phyloP scores from a whole-genome alignment of 108 stramenopile species.

The Poteriospumella lacustris region DNA sequence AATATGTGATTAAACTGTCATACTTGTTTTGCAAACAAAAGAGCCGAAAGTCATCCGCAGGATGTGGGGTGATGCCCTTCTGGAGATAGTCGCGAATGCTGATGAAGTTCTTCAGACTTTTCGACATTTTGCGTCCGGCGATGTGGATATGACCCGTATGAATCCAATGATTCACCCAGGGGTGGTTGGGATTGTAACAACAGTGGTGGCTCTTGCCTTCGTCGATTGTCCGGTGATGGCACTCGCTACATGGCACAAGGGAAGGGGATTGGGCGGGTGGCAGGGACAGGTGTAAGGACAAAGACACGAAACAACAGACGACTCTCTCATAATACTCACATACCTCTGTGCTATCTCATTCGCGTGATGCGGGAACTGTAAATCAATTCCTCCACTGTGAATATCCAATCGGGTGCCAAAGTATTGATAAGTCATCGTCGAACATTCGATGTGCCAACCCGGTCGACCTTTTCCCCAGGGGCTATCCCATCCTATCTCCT shows the following conservation, averaged over 20 bases:
- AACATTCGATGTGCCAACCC: slow-evolving; percentile 98
- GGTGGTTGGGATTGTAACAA: slow-evolving; percentile 39
- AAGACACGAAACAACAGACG: too few species aligned
- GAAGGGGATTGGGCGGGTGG: too few species aligned
- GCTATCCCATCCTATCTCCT: slow-evolving; percentile 42
- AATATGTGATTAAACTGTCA: neutral
- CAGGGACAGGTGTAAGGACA: too few species aligned
- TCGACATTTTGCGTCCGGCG: slow-evolving; percentile 90
- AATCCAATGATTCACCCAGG: slow-evolving; percentile 88
- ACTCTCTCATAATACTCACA: too few species aligned
- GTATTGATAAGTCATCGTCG: slow-evolving; percentile 85
- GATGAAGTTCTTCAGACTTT: slow-evolving; percentile 92
- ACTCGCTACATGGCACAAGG: too few species aligned
- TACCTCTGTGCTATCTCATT: slow-evolving; percentile 90
- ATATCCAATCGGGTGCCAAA: slow-evolving; percentile 77
- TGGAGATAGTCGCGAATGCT: slow-evolving; percentile 68
- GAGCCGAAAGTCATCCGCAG: slow-evolving; percentile 47
- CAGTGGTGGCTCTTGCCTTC: too few species aligned
- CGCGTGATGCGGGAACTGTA: slow-evolving; percentile 97
- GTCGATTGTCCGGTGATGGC: too few species aligned
- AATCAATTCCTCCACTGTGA: slow-evolving; percentile 91
- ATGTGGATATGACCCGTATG: slow-evolving; percentile 92
- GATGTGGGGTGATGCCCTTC: neutral
- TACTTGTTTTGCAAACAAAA: slow-evolving; percentile 49
- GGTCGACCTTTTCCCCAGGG: slow-evolving; percentile 80